Conservation (phyloP, 2,329 filamentous ascomycete genomes). For the Orbilia oligospora region DNA sequence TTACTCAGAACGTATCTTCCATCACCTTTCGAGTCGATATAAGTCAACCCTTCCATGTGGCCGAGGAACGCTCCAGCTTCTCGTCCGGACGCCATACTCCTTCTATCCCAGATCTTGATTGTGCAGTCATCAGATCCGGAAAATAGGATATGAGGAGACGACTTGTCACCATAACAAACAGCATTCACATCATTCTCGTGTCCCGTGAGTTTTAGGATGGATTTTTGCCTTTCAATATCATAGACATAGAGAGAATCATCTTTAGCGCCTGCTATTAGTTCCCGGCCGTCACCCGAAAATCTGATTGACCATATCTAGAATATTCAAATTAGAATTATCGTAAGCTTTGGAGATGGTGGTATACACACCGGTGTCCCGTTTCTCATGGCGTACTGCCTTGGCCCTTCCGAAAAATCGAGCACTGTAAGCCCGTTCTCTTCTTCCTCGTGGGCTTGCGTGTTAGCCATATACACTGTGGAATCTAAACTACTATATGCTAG, state of each 20-base stretch:
- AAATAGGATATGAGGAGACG: constrained; percentile 91
- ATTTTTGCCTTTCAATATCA: constrained; percentile 84
- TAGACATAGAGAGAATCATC: constrained; percentile 86
- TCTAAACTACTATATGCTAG: constrained; percentile 92
- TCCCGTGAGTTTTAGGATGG: constrained; percentile 81
- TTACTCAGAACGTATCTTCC: constrained; percentile 90
- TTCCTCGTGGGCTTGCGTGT: constrained; percentile 78
- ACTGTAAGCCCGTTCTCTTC: constrained; percentile 65
- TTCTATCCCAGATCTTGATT: constrained; percentile 94
- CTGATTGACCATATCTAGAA: constrained; percentile 85
- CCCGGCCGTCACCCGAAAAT: constrained; percentile 90
- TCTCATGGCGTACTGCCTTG: constrained; percentile 62
- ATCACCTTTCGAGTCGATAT: constrained; percentile 79
- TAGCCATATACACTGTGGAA: constrained; percentile 84
- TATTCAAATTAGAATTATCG: constrained; percentile 65
- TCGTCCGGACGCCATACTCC: constrained; percentile 88
- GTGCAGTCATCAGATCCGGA: constrained; percentile 95
- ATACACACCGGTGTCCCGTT: constrained; percentile 68
- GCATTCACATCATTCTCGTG: constrained; percentile 94
- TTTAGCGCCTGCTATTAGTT: constrained; percentile 90
- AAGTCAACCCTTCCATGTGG: constrained; percentile 77
- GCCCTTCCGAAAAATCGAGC: constrained; percentile 64
- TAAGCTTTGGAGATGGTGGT: not conserved
- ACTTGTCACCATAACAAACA: constrained; percentile 90
- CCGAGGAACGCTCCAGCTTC: constrained; percentile 77